Evolutionary conservation across 2,329 filamentous ascomycete species (phyloP).

Genomic region (Aspergillus niger): DNA sequence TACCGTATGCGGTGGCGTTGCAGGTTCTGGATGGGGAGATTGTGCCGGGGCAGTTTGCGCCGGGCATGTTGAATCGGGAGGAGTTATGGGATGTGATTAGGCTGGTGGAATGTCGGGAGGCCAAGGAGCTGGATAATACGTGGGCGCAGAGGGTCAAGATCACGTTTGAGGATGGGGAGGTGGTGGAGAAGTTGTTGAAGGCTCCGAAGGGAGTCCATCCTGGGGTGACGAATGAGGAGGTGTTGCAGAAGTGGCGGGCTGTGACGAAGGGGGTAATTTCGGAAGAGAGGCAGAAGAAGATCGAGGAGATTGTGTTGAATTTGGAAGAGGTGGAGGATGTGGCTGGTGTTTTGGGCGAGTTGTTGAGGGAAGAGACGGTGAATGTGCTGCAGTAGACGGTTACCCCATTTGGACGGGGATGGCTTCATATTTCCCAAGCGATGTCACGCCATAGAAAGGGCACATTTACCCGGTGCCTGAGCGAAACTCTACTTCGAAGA

Average conservation of each 20-base stretch:
- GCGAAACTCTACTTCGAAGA: no score
- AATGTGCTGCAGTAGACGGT: background rate
- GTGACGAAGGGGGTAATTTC: background rate
- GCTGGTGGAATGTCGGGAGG: background rate
- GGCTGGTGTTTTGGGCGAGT: background rate
- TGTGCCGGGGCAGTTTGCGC: background rate
- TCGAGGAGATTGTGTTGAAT: background rate
- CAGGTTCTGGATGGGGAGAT: constrained; percentile 5
- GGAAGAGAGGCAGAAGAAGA: background rate
- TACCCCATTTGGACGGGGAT: background rate
- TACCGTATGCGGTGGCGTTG: constrained; percentile 2
- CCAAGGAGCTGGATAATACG: background rate
- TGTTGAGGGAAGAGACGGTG: background rate
- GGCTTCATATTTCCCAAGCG: no score
- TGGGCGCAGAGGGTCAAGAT: background rate
- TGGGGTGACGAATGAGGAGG: background rate
- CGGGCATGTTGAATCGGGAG: background rate
- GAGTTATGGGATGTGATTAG: background rate
- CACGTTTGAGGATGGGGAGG: background rate
- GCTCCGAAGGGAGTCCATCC: background rate
- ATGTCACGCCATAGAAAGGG: no score
- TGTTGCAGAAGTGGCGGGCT: constrained; percentile 2
- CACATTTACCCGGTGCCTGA: background rate
- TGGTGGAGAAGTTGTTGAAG: background rate
- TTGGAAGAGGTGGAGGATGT: background rate